Evolutionary conservation across 495 filamentous ascomycete species (phyloP), one percentile per base, ranked within the genome.

Genomic region (Neurospora sp.): DNA sequence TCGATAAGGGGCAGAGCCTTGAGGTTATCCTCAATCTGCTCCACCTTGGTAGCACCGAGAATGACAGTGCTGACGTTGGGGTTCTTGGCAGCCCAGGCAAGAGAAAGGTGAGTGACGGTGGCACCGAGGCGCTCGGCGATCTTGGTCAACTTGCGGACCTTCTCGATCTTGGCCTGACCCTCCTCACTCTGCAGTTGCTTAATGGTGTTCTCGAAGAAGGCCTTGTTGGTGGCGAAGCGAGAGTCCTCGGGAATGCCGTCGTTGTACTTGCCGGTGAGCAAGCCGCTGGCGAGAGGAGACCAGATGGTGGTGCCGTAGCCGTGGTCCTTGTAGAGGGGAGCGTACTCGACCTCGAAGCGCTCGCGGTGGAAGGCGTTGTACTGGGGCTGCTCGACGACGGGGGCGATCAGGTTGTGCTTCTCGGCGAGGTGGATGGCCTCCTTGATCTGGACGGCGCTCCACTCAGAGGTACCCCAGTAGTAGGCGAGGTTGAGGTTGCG

Each of bases 381-480:
- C 75, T 90, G 86, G 38, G 94, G 93, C 84, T 97, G 94, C 80
- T 97, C 94, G 81, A 92, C 90, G 35, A 92, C 79, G 9, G 93
- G 94, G 3, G 91, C 93, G 72, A 97, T 89, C n/a, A 97, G 85
- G 27, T 89, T 87, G 44, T 96, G 84, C 73, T 83, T 85, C 73
- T 93, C 91, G 16, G 94, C 94, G 44, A 92, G 82, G 53, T 89
- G 85, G 84, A 90, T 93, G 8, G 94, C 94, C 72, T 91, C 85
- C 9, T 88, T 86, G 77, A 97, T 95, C 83, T 97, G 92, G 70
- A 88, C 89, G 9, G 93, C 92, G 72, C 85, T 86, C 94, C 93
- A 96, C 84, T 95, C 92, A 0, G 91, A 93, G 1, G 94, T 96
- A 40, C 94, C 94, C 94, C 93, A 97, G 86, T 96, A 96, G 79